Evolutionary conservation across 345 rosid genomes (phyloP).

Genomic region (Balakata baccata): DNA sequence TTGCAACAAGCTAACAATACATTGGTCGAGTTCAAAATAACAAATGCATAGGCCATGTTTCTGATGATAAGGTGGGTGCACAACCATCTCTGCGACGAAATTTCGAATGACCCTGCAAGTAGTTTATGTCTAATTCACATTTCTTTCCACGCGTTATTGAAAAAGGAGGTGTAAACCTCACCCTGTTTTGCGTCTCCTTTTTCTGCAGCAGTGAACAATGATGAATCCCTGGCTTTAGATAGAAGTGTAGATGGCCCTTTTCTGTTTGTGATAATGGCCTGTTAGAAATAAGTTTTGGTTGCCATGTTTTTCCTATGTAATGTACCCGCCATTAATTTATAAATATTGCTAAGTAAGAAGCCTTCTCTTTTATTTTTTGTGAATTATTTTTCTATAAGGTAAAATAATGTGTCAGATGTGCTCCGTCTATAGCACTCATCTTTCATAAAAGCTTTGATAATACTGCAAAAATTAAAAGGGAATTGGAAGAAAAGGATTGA

Average conservation of each 20-base stretch:
- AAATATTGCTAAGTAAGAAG: neutral
- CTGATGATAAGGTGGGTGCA: neutral
- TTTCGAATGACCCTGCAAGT: neutral
- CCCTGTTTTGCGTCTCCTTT: neutral
- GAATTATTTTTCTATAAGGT: too few relatives aligned
- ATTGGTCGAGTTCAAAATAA: neutral
- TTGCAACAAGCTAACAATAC: constrained; percentile 1
- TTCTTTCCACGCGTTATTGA: neutral
- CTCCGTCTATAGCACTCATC: neutral
- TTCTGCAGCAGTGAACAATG: neutral
- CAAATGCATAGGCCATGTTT: neutral
- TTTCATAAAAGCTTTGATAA: neutral
- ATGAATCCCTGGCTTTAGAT: neutral
- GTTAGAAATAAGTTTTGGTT: constrained; percentile 1
- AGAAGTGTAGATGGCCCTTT: neutral
- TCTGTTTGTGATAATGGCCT: neutral
- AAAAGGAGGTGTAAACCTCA: neutral
- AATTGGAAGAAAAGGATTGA: too few relatives aligned
- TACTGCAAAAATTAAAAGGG: neutral
- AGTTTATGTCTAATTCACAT: constrained; percentile 2
- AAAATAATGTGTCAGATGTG: too few relatives aligned
- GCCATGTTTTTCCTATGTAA: neutral
- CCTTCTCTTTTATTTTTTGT: neutral
- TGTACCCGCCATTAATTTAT: constrained; percentile 7
- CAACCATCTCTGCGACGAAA: neutral